These are phyloP conservation scores for Plasmodium inui DNA, from an alignment of 169 alveolate genomes.

Conservation along the genomic window DNA sequence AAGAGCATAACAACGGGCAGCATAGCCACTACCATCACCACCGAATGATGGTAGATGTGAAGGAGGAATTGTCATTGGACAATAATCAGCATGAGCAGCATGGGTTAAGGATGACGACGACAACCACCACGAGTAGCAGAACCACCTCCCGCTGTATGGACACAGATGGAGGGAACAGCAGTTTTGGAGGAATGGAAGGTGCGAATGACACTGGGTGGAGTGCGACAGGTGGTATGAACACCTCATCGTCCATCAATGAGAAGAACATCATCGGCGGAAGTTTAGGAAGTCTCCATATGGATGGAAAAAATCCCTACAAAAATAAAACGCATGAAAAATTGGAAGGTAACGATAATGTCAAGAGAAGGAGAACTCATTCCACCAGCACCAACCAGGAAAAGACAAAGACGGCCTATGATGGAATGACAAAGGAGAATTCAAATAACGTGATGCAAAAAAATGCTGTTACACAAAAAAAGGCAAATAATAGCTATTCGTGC, in stretches of 20 bases:
- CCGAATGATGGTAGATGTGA: constrained; percentile 9
- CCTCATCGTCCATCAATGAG: neutral
- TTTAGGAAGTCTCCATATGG: neutral
- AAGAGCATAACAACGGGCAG: neutral
- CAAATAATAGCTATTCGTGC: constrained; percentile 3
- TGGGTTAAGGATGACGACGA: neutral
- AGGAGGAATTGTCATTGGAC: constrained; percentile 15
- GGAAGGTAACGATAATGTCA: constrained; percentile 17
- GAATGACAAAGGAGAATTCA: neutral
- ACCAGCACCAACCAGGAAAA: neutral
- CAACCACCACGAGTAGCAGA: neutral
- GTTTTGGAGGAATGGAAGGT: neutral
- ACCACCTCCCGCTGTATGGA: neutral
- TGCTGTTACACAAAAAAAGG: neutral
- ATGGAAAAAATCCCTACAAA: neutral
- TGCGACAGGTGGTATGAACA: neutral
- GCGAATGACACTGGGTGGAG: neutral
- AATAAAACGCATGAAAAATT: neutral
- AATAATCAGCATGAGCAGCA: neutral
- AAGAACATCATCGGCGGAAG: neutral
- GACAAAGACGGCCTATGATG: neutral
- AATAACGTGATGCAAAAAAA: constrained; percentile 26
- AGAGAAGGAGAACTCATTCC: constrained; percentile 10
- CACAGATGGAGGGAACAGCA: neutral
- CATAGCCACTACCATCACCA: neutral